Percentiles rank a stretch among this genome's conserved stretches.
phyloP scores from a whole-genome alignment of 176 grass and related monocot genomes.

The bread wheat (Triticum aestivum) region DNA sequence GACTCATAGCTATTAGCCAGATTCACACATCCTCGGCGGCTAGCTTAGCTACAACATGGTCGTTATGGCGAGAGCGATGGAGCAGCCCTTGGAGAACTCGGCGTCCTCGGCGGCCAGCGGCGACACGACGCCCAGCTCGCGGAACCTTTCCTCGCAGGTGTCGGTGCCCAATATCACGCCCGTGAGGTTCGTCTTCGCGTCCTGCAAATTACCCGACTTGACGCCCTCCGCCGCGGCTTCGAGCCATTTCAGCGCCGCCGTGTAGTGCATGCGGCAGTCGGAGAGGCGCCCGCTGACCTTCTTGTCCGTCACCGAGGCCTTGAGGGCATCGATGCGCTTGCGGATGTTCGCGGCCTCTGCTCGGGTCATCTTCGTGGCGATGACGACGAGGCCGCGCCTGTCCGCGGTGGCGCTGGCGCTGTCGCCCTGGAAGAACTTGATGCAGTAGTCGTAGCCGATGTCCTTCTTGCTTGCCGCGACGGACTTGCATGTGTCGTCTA shows the following conservation, averaged over 20 bases:
- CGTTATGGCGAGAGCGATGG: constrained; percentile 37
- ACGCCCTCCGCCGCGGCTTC: neutral
- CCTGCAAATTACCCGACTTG: neutral
- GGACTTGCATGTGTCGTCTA: constrained; percentile 61
- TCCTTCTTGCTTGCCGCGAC: neutral
- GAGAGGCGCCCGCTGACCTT: constrained; percentile 7
- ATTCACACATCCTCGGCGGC: neutral
- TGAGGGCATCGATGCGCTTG: constrained; percentile 36
- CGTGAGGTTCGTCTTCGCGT: constrained; percentile 35
- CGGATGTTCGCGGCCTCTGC: neutral
- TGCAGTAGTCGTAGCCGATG: constrained; percentile 49
- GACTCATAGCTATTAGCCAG: neutral
- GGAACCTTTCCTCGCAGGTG: constrained; percentile 52
- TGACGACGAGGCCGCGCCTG: constrained; percentile 41
- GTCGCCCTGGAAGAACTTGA: constrained; percentile 46
- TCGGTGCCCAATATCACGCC: neutral
- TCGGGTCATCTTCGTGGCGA: constrained; percentile 31
- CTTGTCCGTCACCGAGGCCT: constrained; percentile 31
- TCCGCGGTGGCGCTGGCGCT: constrained; percentile 21
- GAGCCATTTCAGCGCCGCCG: neutral
- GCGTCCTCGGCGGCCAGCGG: constrained; percentile 39
- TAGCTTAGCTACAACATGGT: neutral
- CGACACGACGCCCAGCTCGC: constrained; percentile 4
- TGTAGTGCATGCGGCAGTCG: constrained; percentile 41
- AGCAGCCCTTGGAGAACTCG: constrained; percentile 31